Percentiles rank a stretch among this genome's conserved stretches.
phyloP scores from a whole-genome alignment of 2,329 filamentous ascomycete genomes.

The Fusarium sp. region DNA sequence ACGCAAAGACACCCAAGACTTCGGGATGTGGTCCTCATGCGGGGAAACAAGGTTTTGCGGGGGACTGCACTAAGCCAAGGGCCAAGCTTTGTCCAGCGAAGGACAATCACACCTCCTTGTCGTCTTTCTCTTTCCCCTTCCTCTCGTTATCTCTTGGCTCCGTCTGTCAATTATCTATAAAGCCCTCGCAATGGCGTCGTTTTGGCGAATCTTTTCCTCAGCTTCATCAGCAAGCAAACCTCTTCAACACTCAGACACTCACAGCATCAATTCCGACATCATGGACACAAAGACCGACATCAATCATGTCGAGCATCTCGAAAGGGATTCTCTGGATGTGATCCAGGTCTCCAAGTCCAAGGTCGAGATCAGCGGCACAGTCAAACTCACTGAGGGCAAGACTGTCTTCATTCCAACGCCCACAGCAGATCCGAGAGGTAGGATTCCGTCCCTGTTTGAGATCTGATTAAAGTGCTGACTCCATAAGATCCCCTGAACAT shows the following conservation, averaged over 20 bases:
- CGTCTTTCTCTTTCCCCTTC: conserved; percentile 3
- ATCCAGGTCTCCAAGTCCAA: conserved; percentile 33
- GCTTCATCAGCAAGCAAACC: conserved; percentile 8
- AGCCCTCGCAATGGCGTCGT: not conserved
- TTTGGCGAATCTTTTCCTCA: not conserved
- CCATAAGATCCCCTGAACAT: conserved; percentile 38
- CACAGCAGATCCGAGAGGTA: conserved; percentile 32
- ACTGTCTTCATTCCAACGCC: conserved; percentile 37
- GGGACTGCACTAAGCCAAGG: conserved; percentile 17
- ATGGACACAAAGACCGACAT: conserved; percentile 33
- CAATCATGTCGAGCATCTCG: conserved; percentile 37
- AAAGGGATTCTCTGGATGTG: conserved; percentile 31
- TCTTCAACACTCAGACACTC: not conserved
- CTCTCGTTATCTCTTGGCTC: conserved; percentile 11
- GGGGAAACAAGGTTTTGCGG: conserved; percentile 30
- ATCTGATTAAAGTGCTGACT: not conserved
- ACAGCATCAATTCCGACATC: conserved; percentile 2
- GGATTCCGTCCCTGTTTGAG: not conserved
- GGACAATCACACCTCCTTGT: not conserved
- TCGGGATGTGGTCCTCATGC: conserved; percentile 37
- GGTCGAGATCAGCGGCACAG: conserved; percentile 36
- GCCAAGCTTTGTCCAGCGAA: not conserved
- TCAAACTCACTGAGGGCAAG: conserved; percentile 32
- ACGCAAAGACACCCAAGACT: conserved; percentile 8
- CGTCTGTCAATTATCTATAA: conserved; percentile 18